A percentile compares a stretch with the other conserved stretches of the same genome.
Conservation (phyloP, 2,329 filamentous ascomycete genomes). For the Ophiocordyceps camponoti-floridani region DNA sequence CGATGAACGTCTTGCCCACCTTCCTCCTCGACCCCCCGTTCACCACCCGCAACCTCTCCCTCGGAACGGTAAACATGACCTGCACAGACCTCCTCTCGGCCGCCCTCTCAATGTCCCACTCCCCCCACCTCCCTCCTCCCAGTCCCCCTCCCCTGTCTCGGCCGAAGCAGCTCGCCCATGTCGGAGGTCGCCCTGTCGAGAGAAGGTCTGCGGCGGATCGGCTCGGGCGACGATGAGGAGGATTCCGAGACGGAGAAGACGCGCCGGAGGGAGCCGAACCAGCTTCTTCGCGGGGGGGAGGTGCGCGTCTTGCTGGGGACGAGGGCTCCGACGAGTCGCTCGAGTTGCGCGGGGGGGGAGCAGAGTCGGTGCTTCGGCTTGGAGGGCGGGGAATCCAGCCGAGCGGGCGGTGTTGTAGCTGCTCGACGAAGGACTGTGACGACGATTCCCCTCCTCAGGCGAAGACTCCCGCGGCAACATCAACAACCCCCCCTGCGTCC, state of each 20-base stretch:
- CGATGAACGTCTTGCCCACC: conserved; percentile 10
- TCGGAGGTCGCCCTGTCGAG: conserved; percentile 14
- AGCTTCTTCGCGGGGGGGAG: conserved; percentile 31
- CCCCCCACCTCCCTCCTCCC: conserved; percentile 32
- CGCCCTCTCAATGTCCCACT: conserved; percentile 63
- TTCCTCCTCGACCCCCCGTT: conserved; percentile 41
- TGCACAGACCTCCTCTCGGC: conserved; percentile 56
- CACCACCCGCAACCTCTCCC: conserved; percentile 72
- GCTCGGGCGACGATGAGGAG: not conserved
- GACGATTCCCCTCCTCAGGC: no score
- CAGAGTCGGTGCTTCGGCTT: conserved; percentile 32
- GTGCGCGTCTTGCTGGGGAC: conserved; percentile 33
- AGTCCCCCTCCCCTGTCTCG: conserved; percentile 37
- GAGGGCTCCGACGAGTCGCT: conserved; percentile 30
- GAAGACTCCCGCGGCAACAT: no score
- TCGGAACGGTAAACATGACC: conserved; percentile 87
- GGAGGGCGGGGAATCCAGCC: conserved; percentile 27
- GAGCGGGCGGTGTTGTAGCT: conserved; percentile 36
- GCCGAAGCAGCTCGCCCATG: conserved; percentile 30
- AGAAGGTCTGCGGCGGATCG: conserved; percentile 4
- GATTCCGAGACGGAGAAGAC: conserved; percentile 33
- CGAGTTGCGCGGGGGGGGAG: conserved; percentile 8
- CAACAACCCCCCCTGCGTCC: no score
- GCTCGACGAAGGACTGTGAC: conserved; percentile 22
- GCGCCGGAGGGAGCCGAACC: conserved; percentile 50